Evolutionary conservation across 352 stramenopile species (phyloP).

Genomic region (Halophytophthora batemanensis): DNA sequence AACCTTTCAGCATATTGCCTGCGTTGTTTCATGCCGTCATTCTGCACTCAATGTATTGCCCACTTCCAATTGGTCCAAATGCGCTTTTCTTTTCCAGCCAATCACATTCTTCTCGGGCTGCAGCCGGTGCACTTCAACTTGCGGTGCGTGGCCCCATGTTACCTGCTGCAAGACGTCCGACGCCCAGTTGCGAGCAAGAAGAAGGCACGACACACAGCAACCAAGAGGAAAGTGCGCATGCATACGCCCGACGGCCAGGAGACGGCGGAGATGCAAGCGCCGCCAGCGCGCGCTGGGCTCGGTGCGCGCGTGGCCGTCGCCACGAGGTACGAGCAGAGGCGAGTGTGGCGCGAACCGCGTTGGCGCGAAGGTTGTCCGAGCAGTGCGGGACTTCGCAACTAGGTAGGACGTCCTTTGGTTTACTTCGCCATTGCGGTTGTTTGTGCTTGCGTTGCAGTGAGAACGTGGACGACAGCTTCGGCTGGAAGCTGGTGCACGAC

Average conservation of each 20-base stretch:
- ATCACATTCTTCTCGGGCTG: too few relatives aligned
- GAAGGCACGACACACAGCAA: conserved; percentile 9
- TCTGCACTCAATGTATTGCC: too few relatives aligned
- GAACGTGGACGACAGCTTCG: conserved; percentile 37
- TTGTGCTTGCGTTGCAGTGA: background rate
- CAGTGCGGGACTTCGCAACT: too few relatives aligned
- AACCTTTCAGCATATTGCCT: background rate
- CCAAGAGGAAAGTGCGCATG: background rate
- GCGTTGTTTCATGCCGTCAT: too few relatives aligned
- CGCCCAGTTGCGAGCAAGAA: conserved; percentile 28
- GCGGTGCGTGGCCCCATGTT: conserved; percentile 22
- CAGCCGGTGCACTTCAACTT: conserved; percentile 26
- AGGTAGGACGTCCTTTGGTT: background rate
- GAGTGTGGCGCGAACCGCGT: too few relatives aligned
- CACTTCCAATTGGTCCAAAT: too few relatives aligned
- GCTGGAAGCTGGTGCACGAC: conserved; percentile 57
- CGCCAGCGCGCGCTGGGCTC: background rate
- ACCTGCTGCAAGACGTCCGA: conserved; percentile 13
- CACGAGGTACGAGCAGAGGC: too few relatives aligned
- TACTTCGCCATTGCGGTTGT: background rate
- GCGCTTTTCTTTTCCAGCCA: too few relatives aligned
- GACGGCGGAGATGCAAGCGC: conserved; percentile 12
- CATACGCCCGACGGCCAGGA: background rate
- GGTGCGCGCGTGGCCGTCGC: too few relatives aligned
- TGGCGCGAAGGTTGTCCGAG: too few relatives aligned